Conservation (phyloP, 805 yeast genomes). For the Kregervanrija delftensis region DNA sequence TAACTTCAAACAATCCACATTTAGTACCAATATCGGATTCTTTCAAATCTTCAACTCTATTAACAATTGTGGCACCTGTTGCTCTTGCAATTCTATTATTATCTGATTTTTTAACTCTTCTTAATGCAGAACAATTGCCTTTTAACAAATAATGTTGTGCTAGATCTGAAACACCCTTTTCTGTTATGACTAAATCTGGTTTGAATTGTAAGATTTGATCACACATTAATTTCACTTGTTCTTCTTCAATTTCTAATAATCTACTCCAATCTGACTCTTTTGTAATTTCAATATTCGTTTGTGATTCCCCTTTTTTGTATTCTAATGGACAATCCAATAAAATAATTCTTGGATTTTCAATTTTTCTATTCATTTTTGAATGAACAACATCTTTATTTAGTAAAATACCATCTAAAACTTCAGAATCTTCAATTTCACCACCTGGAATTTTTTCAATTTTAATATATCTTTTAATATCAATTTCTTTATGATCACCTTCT, state of each 20-base stretch:
- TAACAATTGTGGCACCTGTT: conserved; percentile 95
- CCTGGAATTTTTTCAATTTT: conserved; percentile 97
- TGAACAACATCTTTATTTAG: conserved; percentile 97
- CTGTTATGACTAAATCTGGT: conserved; percentile 94
- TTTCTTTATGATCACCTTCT: conserved; percentile 61
- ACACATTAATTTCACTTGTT: conserved; percentile 84
- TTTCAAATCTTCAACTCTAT: conserved; percentile 88
- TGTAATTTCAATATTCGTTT: conserved; percentile 94
- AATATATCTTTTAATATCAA: conserved; percentile 88
- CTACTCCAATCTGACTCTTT: conserved; percentile 96
- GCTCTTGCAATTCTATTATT: conserved; percentile 95
- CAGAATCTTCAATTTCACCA: conserved; percentile 88
- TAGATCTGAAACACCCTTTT: conserved; percentile 95
- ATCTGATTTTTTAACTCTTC: conserved; percentile 94
- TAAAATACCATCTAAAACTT: conserved; percentile 84
- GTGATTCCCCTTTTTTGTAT: conserved; percentile 98
- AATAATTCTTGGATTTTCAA: conserved; percentile 83
- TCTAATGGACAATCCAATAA: conserved; percentile 94
- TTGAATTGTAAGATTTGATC: conserved; percentile 76
- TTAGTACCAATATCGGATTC: conserved; percentile 83
- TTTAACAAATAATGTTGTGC: conserved; percentile 95
- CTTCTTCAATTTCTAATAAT: conserved; percentile 93
- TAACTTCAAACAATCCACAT: conserved; percentile 90
- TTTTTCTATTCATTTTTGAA: conserved; percentile 90
- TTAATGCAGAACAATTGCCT: conserved; percentile 85